A percentile compares a stretch with the other conserved stretches of the same genome.
phyloP scores from a whole-genome alignment of 176 grass and related monocot species.

The Avena atlantica region DNA sequence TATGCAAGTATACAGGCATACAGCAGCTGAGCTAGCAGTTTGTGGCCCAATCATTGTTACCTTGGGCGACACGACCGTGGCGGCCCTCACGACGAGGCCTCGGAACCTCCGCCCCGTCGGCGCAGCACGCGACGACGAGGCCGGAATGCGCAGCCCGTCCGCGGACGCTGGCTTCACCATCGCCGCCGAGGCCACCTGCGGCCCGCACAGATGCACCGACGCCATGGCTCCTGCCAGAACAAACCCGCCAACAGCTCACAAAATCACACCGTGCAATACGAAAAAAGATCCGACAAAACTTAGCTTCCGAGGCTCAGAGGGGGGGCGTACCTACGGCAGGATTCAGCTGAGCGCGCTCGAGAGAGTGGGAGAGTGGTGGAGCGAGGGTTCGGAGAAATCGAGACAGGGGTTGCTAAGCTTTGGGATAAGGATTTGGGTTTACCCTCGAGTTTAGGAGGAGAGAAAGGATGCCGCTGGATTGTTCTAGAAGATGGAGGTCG shows the following conservation, averaged over 20 bases:
- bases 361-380: background rate
- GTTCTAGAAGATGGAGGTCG: conserved; percentile 36
- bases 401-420: background rate
- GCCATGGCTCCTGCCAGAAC: conserved; percentile 47
- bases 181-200: conserved; percentile 18
- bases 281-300: rapidly evolving
- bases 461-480: conserved; percentile 27
- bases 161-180: conserved; percentile 38
- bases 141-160: conserved; percentile 43
- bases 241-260: background rate
- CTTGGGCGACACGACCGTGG: conserved; percentile 75
- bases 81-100: conserved; percentile 65
- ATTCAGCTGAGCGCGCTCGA: background rate
- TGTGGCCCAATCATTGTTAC: conserved; percentile 27
- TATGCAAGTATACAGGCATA: background rate
- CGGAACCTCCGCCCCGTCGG: conserved; percentile 38
- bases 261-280: background rate
- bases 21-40: background rate
- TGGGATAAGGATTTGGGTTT: conserved; percentile 50
- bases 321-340: background rate
- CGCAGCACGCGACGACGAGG: conserved; percentile 28
- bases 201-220: conserved; percentile 50
- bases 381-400: background rate
- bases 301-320: background rate
- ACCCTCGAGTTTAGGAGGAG: conserved; percentile 7